phyloP scores from a whole-genome alignment of 495 filamentous ascomycete genomes.

The Neurospora hispaniola region DNA sequence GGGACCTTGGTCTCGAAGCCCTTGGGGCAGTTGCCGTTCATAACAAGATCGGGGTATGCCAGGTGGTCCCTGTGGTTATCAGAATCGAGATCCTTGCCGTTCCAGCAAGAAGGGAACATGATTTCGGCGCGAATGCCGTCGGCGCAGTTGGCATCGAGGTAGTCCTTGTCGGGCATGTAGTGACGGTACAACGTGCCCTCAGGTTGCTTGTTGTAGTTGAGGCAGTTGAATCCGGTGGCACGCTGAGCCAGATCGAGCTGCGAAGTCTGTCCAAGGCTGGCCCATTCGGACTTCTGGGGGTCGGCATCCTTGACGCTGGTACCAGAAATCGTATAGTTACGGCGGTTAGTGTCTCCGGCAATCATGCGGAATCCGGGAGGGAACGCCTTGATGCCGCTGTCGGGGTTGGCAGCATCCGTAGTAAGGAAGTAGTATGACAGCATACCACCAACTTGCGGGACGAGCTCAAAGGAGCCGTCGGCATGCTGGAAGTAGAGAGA shows the following conservation, averaged over 20 bases:
- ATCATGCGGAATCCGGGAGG: constrained; percentile 77
- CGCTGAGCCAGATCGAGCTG: constrained; percentile 66
- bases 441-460: constrained; percentile 50
- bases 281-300: constrained; percentile 63
- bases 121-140: constrained; percentile 74
- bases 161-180: constrained; percentile 67
- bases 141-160: constrained; percentile 61
- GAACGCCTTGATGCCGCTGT: constrained; percentile 54
- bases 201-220: constrained; percentile 54
- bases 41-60: constrained; percentile 65
- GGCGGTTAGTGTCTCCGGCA: constrained; percentile 57
- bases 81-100: constrained; percentile 55
- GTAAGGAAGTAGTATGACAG: constrained; percentile 68
- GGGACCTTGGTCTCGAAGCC: constrained; percentile 60
- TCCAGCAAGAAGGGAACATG: constrained; percentile 90
- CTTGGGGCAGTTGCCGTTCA: constrained; percentile 64
- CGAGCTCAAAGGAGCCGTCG: constrained; percentile 29
- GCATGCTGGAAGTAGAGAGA: constrained; percentile 50
- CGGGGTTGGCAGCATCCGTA: constrained; percentile 34
- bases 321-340: constrained; percentile 57
- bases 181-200: constrained; percentile 73
- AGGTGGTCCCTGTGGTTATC: constrained; percentile 60
- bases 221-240: constrained; percentile 85
- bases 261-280: constrained; percentile 39
- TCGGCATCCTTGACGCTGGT: constrained; percentile 42